Evolutionary conservation across 169 alveolate species (phyloP), one percentile per base, ranked within the genome.

Genomic region (Plasmodium sp.): DNA sequence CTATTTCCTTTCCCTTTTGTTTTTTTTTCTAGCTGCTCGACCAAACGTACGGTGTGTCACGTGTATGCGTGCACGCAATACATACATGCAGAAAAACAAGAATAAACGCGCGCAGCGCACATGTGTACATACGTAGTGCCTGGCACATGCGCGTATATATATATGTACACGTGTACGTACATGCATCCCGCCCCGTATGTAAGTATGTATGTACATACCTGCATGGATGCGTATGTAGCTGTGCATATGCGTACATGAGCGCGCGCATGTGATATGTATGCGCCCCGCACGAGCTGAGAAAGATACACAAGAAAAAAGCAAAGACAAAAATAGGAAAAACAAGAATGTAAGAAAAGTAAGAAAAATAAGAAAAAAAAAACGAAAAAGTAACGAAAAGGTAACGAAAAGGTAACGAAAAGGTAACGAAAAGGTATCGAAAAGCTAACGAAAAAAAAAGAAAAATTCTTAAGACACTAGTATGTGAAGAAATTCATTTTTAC

Each of bases 401-500:
- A 0, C 27, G 27, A 22, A 22, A 22, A 22, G 27, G 0, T 22
- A 22, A 22, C 27, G 27, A 22, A 22, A 22, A 56, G n/a, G 34
- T 81, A 10, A 34, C n/a, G 48, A 71, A 54, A 41, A 22, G 27
- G 27, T 22, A 22, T 22, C 27, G 27, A 22, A 22, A 22, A 22
- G 27, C 27, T 22, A 22, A 22, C 27, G 27, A 22, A 22, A 22
- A 56, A 83, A 58, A 43, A 45, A 83, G 48, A 75, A 12, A 83
- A 34, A 62, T 16, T 56, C 41, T 34, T 84, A 84, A 84, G 92
- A 84, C 83, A 84, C 77, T 71, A 84, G 54, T 43, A 33, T 71
- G 74, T 34, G 51, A 84, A 84, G 92, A n/a, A 81, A 43, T 84
- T 71, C 48, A 67, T 84, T 67, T 62, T 58, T 83, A 83, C 45